Evolutionary conservation across 1,139 yeast species (phyloP).

Genomic region (Zygosaccharomyces sapae): DNA sequence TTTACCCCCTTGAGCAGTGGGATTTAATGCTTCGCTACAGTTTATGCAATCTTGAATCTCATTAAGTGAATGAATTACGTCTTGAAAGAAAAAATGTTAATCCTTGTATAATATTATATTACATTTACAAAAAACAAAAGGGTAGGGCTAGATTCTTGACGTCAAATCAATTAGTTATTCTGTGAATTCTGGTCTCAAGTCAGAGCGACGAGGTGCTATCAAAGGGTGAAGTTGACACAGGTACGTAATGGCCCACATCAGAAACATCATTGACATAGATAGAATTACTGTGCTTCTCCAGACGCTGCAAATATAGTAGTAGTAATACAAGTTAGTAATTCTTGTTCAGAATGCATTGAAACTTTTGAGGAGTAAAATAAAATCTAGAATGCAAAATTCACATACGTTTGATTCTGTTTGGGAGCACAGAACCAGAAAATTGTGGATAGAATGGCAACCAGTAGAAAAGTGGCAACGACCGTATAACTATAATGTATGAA

Average conservation of each 20-base stretch:
- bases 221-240: conserved; percentile 72
- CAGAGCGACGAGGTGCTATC: conserved; percentile 75
- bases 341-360: not conserved
- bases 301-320: conserved; percentile 43
- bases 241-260: conserved; percentile 94
- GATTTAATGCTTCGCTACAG: conserved; percentile 21
- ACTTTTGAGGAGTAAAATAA: not conserved
- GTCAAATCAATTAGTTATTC: conserved; percentile 25
- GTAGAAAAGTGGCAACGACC: conserved; percentile 62
- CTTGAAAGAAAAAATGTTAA: not conserved
- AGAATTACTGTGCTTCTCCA: conserved; percentile 88
- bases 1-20: conserved; percentile 7
- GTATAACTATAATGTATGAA: conserved; percentile 49
- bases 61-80: not conserved
- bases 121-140: not conserved
- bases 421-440: conserved; percentile 57
- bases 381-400: conserved; percentile 14
- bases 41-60: not conserved
- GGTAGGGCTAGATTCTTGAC: not conserved
- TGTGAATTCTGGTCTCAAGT: conserved; percentile 67
- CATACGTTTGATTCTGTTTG: conserved; percentile 48
- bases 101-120: not conserved
- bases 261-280: conserved; percentile 79
- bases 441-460: conserved; percentile 53
- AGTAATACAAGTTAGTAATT: conserved; percentile 7